Evolutionary conservation across 2,329 filamentous ascomycete genomes (phyloP), one percentile per base, ranked within the genome.

Genomic region (Hymenoscyphus salicellus): DNA sequence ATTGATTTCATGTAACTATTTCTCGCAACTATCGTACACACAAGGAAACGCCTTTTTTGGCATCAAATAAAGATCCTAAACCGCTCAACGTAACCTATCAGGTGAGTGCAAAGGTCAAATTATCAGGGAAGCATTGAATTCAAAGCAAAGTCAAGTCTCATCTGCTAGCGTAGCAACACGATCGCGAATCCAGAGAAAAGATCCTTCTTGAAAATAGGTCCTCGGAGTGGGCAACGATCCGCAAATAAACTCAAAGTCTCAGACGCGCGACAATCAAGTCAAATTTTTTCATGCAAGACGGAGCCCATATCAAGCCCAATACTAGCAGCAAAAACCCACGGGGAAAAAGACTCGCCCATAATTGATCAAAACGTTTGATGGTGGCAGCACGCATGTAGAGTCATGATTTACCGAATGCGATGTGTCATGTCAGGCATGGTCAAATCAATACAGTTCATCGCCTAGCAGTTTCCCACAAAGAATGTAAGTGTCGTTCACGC

Each of bases 371-470:
- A 16, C 5, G 1, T 36, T 36, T 36, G n/a, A 65, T 55, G 57
- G 64, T 61, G 69, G 66, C 65, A 65, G 70, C 68, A 71, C 68
- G 60, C 60, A 62, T 68, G 59, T 70, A 55, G 66, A 61, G 58
- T 67, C 65, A 67, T 59, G 60, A 63, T 58, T 36, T 58, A 64
- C 62, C 61, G 65, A 66, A 60, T 63, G 60, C 56, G 66, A 43
- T 59, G 65, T 60, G 68, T 68, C 66, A 69, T 70, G 63, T 71
- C 70, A 72, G 65, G 66, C 67, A 71, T 66, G 64, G 65, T 70
- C 65, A 72, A 62, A 63, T 71, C 67, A 71, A 65, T 67, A 65
- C 65, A 72, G 60, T 67, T 65, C 60, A 67, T 64, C 38, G 43
- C 63, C 61, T 63, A 65, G 58, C 41, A 58, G 62, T 49, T 60